A percentile compares a stretch with the other conserved stretches of the same genome.
Evolutionary conservation across 1,139 yeast species (phyloP).

Genomic region (Candida tunisiensis): DNA sequence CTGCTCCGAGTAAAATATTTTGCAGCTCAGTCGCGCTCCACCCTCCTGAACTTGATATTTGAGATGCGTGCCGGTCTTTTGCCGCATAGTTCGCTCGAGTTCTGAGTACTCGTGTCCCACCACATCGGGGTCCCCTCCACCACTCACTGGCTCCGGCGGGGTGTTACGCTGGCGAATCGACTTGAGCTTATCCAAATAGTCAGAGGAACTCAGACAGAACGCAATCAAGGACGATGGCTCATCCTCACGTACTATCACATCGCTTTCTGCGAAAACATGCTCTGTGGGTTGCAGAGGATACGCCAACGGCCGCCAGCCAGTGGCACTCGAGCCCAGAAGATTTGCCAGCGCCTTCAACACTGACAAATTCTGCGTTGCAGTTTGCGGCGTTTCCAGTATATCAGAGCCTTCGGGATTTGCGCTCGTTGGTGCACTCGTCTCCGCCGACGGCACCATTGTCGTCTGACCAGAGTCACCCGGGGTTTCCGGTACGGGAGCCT

Average conservation of each 20-base stretch:
- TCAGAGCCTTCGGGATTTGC: no score
- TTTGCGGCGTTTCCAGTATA: no score
- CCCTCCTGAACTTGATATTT: conserved; percentile 83
- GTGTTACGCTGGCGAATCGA: conserved; percentile 5
- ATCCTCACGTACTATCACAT: conserved; percentile 87
- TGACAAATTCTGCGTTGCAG: no score
- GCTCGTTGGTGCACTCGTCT: no score
- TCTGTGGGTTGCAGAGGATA: conserved; percentile 61
- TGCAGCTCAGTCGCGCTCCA: conserved; percentile 69
- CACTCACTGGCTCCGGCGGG: conserved; percentile 1
- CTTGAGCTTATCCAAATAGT: conserved; percentile 52
- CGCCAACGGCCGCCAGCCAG: conserved; percentile 84
- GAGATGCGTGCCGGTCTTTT: conserved; percentile 75
- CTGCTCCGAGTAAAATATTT: conserved; percentile 89
- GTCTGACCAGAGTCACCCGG: no score
- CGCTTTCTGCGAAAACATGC: conserved; percentile 87
- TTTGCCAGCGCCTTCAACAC: neutral
- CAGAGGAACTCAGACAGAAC: conserved; percentile 73
- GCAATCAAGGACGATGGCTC: conserved; percentile 95
- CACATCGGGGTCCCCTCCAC: conserved; percentile 7
- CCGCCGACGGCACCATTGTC: no score
- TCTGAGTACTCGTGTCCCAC: conserved; percentile 8
- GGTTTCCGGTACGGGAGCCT: no score
- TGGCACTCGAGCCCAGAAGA: conserved; percentile 51
- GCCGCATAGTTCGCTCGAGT: conserved; percentile 57